phyloP scores from a whole-genome alignment of 805 yeast genomes.

The Cyberlindnera mississippiensis region DNA sequence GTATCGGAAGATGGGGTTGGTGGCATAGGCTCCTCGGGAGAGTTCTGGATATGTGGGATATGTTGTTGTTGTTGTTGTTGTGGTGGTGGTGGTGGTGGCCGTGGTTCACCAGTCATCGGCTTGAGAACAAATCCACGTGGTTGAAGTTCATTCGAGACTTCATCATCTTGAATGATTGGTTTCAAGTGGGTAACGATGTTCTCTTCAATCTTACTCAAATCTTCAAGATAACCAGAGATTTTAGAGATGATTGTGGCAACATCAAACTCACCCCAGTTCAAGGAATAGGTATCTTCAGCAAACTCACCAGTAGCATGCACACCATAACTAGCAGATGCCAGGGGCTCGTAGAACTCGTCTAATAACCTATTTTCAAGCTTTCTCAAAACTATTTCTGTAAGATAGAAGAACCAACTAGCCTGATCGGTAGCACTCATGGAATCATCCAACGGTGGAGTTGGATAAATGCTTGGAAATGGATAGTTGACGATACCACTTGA shows the following conservation, averaged over 20 bases:
- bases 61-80: not conserved
- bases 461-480: conserved; percentile 23
- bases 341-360: conserved; percentile 24
- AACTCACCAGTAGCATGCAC: conserved; percentile 12
- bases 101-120: conserved; percentile 1
- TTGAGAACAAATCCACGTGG: conserved; percentile 24
- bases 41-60: not conserved
- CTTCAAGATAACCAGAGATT: conserved; percentile 15
- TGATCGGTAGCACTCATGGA: conserved; percentile 18
- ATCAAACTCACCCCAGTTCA: conserved; percentile 20
- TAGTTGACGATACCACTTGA: conserved; percentile 25
- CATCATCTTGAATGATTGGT: conserved; percentile 15
- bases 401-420: conserved; percentile 24
- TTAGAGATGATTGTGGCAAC: conserved; percentile 10
- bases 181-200: conserved; percentile 16
- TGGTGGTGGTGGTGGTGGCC: conserved; percentile 1
- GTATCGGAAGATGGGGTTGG: conserved; percentile 15
- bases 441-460: conserved; percentile 22
- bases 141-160: conserved; percentile 12
- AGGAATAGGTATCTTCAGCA: conserved; percentile 11
- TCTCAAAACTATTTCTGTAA: conserved; percentile 25
- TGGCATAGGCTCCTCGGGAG: conserved; percentile 6
- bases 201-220: conserved; percentile 20
- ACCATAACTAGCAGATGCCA: conserved; percentile 6
- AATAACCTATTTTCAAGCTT: conserved; percentile 24